Conservation (phyloP, 1,284 basidiomycete species). For the Trametes polyzona region DNA sequence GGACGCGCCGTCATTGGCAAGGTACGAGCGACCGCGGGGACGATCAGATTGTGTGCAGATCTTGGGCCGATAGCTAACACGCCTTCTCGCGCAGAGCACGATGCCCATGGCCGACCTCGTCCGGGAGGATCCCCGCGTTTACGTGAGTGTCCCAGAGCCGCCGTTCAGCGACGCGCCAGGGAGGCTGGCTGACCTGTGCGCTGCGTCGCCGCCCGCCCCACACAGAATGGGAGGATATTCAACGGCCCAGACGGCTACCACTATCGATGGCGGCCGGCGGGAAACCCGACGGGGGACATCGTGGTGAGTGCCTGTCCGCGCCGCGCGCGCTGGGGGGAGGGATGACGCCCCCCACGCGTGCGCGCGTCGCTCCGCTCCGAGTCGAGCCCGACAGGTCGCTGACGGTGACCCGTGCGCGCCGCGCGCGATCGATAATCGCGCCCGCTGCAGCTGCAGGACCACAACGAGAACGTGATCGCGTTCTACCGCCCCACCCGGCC, state of each 20-base stretch:
- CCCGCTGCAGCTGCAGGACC: constrained; percentile 71
- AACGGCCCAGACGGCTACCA: constrained; percentile 79
- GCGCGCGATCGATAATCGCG: constrained; percentile 27
- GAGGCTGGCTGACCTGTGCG: constrained; percentile 11
- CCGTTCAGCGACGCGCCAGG: constrained; percentile 14
- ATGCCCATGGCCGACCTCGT: constrained; percentile 81
- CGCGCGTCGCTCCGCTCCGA: constrained; percentile 17
- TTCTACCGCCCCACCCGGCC: constrained; percentile 76
- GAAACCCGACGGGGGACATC: constrained; percentile 55
- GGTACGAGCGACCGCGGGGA: constrained; percentile 43
- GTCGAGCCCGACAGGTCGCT: constrained; percentile 3
- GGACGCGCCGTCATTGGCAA: constrained; percentile 83
- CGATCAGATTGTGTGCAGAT: constrained; percentile 29
- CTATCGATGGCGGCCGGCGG: constrained; percentile 76
- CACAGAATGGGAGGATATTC: constrained; percentile 61
- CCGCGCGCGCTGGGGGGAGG: constrained; percentile 5
- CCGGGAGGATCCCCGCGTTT: constrained; percentile 58
- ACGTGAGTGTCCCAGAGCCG: constrained; percentile 19
- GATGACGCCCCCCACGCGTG: constrained; percentile 6
- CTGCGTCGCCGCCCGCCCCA: constrained; percentile 14
- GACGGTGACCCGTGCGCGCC: no score
- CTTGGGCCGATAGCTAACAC: constrained; percentile 22
- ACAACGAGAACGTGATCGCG: constrained; percentile 68
- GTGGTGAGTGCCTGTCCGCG: constrained; percentile 50
- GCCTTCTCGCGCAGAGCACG: constrained; percentile 53